Evolutionary conservation across 768 basidiomycete genomes (phyloP), one percentile per base, ranked within the genome.

Genomic region (Pleurotus pulmonarius): DNA sequence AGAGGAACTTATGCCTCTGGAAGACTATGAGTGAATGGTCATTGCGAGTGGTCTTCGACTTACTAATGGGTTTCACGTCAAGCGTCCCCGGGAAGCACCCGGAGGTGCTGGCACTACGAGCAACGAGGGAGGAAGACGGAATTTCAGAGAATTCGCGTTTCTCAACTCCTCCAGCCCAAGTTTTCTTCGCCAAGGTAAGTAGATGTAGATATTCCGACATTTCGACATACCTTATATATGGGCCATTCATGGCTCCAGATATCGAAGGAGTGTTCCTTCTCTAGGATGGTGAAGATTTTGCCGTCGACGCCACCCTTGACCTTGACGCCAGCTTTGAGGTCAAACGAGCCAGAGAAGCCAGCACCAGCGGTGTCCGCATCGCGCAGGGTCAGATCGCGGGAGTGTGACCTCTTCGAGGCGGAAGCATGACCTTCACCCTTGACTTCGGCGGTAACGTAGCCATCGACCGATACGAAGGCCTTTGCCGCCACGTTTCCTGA

Each of bases 251-350:
- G 1, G 20, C 12, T 12, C n/a, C n/a, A 44, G 3, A 44, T 44
- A 3, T 34, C 29, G 3, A 34, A 11, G 7, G 41, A 2, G 6
- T n/a, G 1, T 0, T 11, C 13, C n/a, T n/a, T n/a, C 41, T 16
- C 41, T 22, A 44, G 2, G n/a, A 16, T 39, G n/a, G 2, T 7
- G 13, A 53, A 37, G 22, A 53, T 39, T 12, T 53, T 53, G 1
- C 51, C 51, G 24, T 37, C 41, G 7, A 53, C 3, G 22, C 51
- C 51, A n/a, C 51, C 51, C 39, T 53, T 53, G 16, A 53, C 12
- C 16, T 53, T 41, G 39, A 53, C 22, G 0, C 51, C 51, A 39
- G 38, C 37, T 3, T 53, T 53, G 51, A 53, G 20, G 12, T 38
- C 51, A n/a, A 53, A 3, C 20, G 51, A 53, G 3, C 51, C 51